These are phyloP conservation scores for Kokia cookei DNA, from an alignment of 441 rosid genomes.

Conservation along the genomic window DNA sequence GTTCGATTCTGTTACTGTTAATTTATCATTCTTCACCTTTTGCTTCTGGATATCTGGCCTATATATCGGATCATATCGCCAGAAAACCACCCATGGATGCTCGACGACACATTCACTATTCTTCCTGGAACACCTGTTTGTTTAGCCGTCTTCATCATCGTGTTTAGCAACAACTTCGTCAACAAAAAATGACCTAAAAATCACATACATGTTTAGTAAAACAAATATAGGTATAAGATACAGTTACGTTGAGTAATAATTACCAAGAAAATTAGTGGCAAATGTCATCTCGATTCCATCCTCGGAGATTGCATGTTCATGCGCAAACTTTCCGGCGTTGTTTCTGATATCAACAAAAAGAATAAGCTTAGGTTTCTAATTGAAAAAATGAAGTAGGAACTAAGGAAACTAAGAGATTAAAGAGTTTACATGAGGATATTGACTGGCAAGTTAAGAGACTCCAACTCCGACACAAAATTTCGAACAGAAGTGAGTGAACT, in stretches of 20 bases:
- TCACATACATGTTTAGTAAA: background rate
- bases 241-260: background rate
- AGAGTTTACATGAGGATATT: slow-evolving; percentile 73
- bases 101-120: slow-evolving; percentile 79
- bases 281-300: slow-evolving; percentile 95
- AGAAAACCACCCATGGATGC: slow-evolving; percentile 74
- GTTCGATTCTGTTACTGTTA: background rate
- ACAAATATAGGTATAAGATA: background rate
- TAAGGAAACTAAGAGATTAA: background rate
- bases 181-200: slow-evolving; percentile 71
- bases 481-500: slow-evolving; percentile 75
- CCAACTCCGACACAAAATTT: slow-evolving; percentile 58
- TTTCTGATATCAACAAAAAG: background rate
- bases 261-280: slow-evolving; percentile 88
- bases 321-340: slow-evolving; percentile 87
- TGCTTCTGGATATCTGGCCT: slow-evolving; percentile 55
- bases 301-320: slow-evolving; percentile 72
- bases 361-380: background rate
- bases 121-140: slow-evolving; percentile 65
- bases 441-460: slow-evolving; percentile 64
- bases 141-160: slow-evolving; percentile 67
- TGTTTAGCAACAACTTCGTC: slow-evolving; percentile 59
- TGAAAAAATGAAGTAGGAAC: background rate
- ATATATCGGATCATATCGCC: slow-evolving; percentile 71
- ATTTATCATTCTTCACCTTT: slow-evolving; percentile 26